Conservation (phyloP, 352 stramenopile genomes). For the Bremia lactucae region DNA sequence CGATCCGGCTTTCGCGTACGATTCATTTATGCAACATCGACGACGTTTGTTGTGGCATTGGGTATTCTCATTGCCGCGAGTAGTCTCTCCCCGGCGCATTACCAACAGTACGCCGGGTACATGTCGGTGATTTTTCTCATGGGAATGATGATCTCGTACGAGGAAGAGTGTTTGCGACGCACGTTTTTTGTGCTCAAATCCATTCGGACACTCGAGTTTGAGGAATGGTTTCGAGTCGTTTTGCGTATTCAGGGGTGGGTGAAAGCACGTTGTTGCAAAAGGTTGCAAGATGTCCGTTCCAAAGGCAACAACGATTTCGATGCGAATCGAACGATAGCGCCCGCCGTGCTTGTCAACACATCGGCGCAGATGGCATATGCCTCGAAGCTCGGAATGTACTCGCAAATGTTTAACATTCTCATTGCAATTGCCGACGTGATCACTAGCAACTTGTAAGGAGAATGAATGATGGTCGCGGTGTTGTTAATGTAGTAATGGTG, state of each 20-base stretch:
- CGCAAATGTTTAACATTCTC: conserved; percentile 69
- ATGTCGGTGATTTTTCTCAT: conserved; percentile 56
- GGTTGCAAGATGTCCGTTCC: conserved; percentile 37
- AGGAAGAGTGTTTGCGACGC: conserved; percentile 66
- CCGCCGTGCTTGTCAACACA: conserved; percentile 43
- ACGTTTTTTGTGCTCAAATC: conserved; percentile 78
- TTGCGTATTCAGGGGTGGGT: conserved; percentile 67
- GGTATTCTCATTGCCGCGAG: conserved; percentile 57
- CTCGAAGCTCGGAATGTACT: conserved; percentile 73
- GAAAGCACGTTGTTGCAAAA: conserved; percentile 51
- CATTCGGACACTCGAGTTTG: conserved; percentile 70
- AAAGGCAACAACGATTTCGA: conserved; percentile 36
- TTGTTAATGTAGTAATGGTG: too few species aligned
- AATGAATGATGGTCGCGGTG: neutral
- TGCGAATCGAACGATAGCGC: conserved; percentile 4
- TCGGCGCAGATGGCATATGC: conserved; percentile 60
- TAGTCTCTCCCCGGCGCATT: conserved; percentile 39
- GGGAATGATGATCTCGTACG: conserved; percentile 81
- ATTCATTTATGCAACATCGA: conserved; percentile 72
- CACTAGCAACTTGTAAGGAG: conserved; percentile 28
- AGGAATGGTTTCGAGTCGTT: conserved; percentile 70
- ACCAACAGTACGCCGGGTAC: conserved; percentile 62
- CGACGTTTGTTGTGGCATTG: conserved; percentile 48
- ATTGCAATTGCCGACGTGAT: conserved; percentile 64
- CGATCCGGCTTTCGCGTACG: conserved; percentile 68